Evolutionary conservation across 495 filamentous ascomycete species (phyloP).

Genomic region (Talaromyces stipitatus): DNA sequence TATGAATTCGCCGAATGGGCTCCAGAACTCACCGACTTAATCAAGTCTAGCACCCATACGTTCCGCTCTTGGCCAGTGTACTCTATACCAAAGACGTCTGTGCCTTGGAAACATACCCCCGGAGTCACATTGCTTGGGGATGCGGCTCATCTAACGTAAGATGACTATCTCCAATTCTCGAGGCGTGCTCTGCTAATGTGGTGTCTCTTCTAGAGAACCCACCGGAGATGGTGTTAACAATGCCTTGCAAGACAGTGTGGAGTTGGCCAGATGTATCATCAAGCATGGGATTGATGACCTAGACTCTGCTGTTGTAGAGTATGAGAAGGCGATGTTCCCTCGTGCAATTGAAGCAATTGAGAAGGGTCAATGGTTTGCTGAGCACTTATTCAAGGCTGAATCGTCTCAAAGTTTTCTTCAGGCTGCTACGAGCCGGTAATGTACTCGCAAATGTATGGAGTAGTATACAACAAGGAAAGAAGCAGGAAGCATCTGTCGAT

Average conservation of each 20-base stretch:
- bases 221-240: neutral
- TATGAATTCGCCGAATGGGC: neutral
- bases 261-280: neutral
- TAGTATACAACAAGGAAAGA: too few species aligned
- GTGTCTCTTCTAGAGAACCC: neutral
- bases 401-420: neutral
- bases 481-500: neutral
- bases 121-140: neutral
- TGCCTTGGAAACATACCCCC: neutral
- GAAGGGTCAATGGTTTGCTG: neutral
- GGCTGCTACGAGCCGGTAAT: neutral
- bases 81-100: neutral
- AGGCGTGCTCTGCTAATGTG: neutral
- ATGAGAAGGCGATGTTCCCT: neutral
- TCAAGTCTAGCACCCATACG: neutral
- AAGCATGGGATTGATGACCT: neutral
- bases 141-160: neutral
- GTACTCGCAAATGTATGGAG: too few species aligned
- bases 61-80: neutral
- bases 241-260: neutral
- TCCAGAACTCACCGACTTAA: neutral
- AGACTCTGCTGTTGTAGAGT: neutral
- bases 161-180: neutral
- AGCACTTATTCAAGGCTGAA: neutral
- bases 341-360: neutral